These are phyloP conservation scores for Bocquillonia castaneifolia DNA, from an alignment of 441 rosid genomes.

Conservation along the genomic window DNA sequence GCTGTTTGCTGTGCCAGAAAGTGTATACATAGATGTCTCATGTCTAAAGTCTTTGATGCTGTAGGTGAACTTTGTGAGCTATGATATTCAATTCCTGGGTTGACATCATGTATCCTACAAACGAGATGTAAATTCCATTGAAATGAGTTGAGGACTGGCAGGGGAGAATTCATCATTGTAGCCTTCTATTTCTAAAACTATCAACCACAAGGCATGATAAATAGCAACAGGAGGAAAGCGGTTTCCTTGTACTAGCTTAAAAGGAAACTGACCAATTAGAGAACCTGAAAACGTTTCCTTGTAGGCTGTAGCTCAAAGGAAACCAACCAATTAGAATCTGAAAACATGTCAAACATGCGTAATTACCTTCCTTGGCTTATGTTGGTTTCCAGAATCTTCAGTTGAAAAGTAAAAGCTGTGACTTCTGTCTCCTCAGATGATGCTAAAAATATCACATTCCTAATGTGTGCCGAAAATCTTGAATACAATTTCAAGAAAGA, in stretches of 20 bases:
- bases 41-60: not conserved
- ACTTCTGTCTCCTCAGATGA: not conserved
- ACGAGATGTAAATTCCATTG: no score
- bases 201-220: no score
- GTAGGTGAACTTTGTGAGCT: not conserved
- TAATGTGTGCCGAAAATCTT: slow-evolving; percentile 1
- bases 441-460: not conserved
- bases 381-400: not conserved
- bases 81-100: not conserved
- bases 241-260: no score
- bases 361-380: not conserved
- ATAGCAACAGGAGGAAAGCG: no score
- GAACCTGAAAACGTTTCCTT: no score
- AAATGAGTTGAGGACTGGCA: no score
- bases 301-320: no score
- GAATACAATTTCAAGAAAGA: no score
- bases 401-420: not conserved
- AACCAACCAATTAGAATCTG: not conserved
- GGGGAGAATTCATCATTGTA: no score
- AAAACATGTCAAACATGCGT: not conserved
- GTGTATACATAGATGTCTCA: not conserved
- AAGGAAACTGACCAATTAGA: no score
- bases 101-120: not conserved
- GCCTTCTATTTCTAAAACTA: no score
- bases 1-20: not conserved